Evolutionary conservation across 768 basidiomycete genomes (phyloP).

Genomic region (Pulveroboletus sp.): DNA sequence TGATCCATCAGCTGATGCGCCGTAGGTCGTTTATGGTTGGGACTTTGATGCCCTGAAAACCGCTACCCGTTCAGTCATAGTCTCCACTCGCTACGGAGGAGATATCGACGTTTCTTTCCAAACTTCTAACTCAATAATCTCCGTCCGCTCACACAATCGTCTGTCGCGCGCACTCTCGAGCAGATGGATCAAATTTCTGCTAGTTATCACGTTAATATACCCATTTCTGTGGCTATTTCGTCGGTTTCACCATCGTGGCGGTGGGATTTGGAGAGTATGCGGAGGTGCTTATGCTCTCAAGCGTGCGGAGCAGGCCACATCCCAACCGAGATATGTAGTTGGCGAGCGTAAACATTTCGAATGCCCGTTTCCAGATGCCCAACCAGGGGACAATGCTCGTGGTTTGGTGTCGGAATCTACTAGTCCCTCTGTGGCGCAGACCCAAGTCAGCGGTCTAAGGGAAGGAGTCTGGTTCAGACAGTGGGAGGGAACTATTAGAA

Average conservation of each 20-base stretch:
- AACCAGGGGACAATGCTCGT: neutral
- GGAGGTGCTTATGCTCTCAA: slow-evolving; percentile 76
- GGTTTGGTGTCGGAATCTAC: slow-evolving; percentile 21
- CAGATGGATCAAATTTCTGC: slow-evolving; percentile 65
- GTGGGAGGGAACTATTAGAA: slow-evolving; percentile 69
- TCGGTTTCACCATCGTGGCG: slow-evolving; percentile 61
- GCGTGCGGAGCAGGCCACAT: slow-evolving; percentile 27
- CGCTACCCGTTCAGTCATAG: slow-evolving; percentile 37
- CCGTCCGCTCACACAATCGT: slow-evolving; percentile 61
- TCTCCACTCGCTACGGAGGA: slow-evolving; percentile 38
- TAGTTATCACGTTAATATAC: slow-evolving; percentile 66
- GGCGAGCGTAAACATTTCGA: slow-evolving; percentile 1
- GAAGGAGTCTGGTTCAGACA: slow-evolving; percentile 78
- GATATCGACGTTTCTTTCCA: slow-evolving; percentile 46
- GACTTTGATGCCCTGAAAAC: slow-evolving; percentile 39
- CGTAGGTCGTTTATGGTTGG: slow-evolving; percentile 58
- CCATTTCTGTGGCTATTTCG: slow-evolving; percentile 81
- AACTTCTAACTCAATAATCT: slow-evolving; percentile 45
- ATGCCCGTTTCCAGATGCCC: slow-evolving; percentile 4
- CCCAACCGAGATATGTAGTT: slow-evolving; percentile 4
- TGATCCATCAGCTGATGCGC: slow-evolving; percentile 23
- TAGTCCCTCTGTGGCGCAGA: slow-evolving; percentile 28
- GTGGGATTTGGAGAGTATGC: slow-evolving; percentile 72
- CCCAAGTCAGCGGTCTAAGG: slow-evolving; percentile 50
- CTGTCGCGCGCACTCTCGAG: slow-evolving; percentile 67